phyloP scores from a whole-genome alignment of 306 rosid species.

The Lagenaria siceraria region DNA sequence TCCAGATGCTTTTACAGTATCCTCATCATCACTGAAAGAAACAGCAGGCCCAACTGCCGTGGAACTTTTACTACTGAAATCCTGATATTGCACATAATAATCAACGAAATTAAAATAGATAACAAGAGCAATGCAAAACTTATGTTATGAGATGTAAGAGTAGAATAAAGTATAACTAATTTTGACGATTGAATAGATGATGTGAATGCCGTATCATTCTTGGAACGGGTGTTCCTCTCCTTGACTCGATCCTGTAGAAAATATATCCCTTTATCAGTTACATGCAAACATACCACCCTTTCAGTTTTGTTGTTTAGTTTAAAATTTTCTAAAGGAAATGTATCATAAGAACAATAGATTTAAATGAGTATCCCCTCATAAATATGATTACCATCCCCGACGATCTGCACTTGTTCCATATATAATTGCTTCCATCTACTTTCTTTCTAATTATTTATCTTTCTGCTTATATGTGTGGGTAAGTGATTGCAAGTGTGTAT shows the following conservation, averaged over 20 bases:
- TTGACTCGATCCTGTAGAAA: constrained; percentile 65
- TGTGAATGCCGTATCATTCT: constrained; percentile 33
- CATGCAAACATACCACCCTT: not conserved
- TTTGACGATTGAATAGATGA: constrained; percentile 35
- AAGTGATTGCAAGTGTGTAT: not conserved
- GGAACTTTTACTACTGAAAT: constrained; percentile 41
- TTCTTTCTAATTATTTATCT: not conserved
- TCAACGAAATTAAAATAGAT: not conserved
- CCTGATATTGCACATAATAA: constrained; percentile 23
- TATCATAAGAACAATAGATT: not conserved
- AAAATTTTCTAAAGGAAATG: not conserved
- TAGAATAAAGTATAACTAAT: constrained; percentile 33
- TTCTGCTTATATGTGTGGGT: not conserved
- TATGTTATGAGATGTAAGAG: constrained; percentile 1
- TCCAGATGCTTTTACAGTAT: constrained; percentile 35
- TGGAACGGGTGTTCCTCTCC: constrained; percentile 48
- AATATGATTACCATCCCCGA: not conserved
- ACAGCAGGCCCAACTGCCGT: constrained; percentile 49
- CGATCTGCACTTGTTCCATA: not conserved
- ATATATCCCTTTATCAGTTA: not conserved
- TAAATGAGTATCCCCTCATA: not conserved
- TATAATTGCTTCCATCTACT: not conserved
- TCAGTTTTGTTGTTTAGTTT: not conserved
- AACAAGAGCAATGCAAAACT: not conserved
- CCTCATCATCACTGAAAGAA: constrained; percentile 93